Base-by-base conservation (phyloP, 345 rosid genomes). In the Stellera chamaejasme region DNA sequence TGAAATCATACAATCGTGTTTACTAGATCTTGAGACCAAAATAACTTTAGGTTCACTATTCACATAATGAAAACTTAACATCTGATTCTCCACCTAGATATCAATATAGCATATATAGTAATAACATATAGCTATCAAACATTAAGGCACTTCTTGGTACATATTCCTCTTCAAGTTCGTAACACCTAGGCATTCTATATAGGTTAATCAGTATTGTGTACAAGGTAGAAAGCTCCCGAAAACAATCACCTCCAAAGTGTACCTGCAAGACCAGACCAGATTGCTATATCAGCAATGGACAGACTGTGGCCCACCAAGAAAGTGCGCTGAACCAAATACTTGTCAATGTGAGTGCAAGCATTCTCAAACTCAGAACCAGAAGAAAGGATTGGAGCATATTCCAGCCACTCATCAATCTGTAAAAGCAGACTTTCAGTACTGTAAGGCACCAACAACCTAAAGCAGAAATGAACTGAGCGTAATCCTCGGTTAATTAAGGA, bases 221-320 rank as follows among this genome's bases (percentile, higher is more conserved):
- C 39, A 5, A 32, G 9, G 3, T 32, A 32, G 39, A 32, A 32
- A 32, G 39, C 39, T 32, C 39, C 9, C 39, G 0, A 32, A 32
- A 32, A 3, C 39, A 32, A 32, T 32, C 39, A 32, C 39, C 23
- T 19, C 23, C 23, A 28, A 64, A 28, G n/a, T 10, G 51, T 71
- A 93, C 97, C 97, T 57, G 90, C 75, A 27, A 93, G 83, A 61
- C 81, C 83, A 3, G 99, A 83, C 97, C 99, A 93, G 50, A 89
- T 63, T 13, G 88, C 96, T 53, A 89, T 66, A 55, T 87, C 99
- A 13, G 92, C 97, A 71, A 93, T 77, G 10, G 97, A 72, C 60
- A 87, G 75, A 61, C 50, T 69, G 63, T 85, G 52, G 9, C 82
- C 96, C 45, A 89, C 96, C n/a, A 87, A 59, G 55, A 87, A 82